A percentile compares a stretch with the other conserved stretches of the same genome.
Conservation (phyloP, 495 filamentous ascomycete species). For the Aspergillus baeticus region DNA sequence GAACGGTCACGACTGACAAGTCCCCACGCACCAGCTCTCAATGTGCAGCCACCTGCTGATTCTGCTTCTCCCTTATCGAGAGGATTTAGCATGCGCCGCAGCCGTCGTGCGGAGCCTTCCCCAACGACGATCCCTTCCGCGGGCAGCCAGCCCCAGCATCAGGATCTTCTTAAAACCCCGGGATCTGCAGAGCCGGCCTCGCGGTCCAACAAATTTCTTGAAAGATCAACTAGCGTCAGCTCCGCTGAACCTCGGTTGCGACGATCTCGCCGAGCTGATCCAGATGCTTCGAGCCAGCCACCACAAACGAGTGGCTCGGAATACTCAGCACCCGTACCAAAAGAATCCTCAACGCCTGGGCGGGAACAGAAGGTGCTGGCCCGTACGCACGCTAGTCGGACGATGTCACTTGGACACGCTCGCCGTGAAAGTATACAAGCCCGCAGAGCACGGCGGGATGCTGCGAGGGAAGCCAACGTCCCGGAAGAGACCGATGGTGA, state of each 20-base stretch:
- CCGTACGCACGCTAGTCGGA: conserved; percentile 59
- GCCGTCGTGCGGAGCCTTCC: conserved; percentile 59
- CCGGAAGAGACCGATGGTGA: conserved; percentile 75
- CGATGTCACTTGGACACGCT: conserved; percentile 89
- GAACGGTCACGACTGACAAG: conserved; percentile 55
- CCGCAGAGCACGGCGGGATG: conserved; percentile 65
- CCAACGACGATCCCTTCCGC: conserved; percentile 56
- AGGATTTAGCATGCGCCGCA: conserved; percentile 77
- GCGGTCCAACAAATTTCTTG: conserved; percentile 63
- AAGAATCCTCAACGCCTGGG: conserved; percentile 32
- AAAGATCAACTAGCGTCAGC: conserved; percentile 82
- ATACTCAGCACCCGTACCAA: conserved; percentile 50
- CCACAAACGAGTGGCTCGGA: conserved; percentile 79
- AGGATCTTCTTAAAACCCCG: conserved; percentile 71
- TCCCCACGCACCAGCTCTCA: conserved; percentile 66
- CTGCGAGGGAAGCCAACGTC: conserved; percentile 66
- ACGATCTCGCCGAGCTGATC: conserved; percentile 57
- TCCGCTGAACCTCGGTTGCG: conserved; percentile 71
- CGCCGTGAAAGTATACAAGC: conserved; percentile 88
- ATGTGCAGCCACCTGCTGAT: conserved; percentile 72
- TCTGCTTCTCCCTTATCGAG: conserved; percentile 61
- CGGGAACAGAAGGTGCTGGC: conserved; percentile 20
- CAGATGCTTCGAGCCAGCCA: conserved; percentile 56
- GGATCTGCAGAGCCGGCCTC: conserved; percentile 54
- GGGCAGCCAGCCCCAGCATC: conserved; percentile 67